Evolutionary conservation across 345 rosid species (phyloP), one percentile per base, ranked within the genome.

Genomic region (Lepidium sativum): DNA sequence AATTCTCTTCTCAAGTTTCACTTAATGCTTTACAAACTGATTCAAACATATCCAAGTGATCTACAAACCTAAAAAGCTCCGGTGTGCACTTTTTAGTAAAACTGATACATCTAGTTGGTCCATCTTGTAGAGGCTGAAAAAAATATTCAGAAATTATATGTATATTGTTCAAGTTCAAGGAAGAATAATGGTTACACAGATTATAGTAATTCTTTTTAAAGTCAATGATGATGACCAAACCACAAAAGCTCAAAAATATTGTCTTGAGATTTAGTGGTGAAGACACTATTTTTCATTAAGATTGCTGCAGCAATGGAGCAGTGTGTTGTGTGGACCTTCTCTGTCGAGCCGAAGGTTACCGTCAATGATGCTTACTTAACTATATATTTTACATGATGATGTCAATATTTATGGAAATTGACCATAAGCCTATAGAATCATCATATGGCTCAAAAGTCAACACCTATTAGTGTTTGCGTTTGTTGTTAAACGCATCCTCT

Each of bases 321-420:
- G 68, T 53, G 51, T 43, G 7, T 63, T 29, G 51, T 63, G 69
- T 70, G 75, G 69, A 70, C 75, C 69, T 47, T 63, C 63, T 44
- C 14, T 62, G 69, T 53, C 74, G 33, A 63, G 6, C 63, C 16
- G 1, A 69, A 52, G 54, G 67, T 69, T 37, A 50, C 48, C 53
- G 11, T 33, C 32, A 70, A 60, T 61, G 62, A 61, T 70, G 55
- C 32, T 69, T 43, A 61, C 55, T 68, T 61, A 54, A 60, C 18
- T 68, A 11, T 31, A 50, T 50, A 20, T 59, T 59, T 59, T 40
- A 59, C 14, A 25, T 59, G 15, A 49, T 50, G 73, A 59, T 68
- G 65, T 41, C 60, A 43, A 43, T 61, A 25, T 61, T 40, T 50
- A 60, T 34, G 68, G 31, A 15, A 16, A 42, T 37, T 15, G 61